Base-by-base conservation (phyloP, 495 filamentous ascomycete species). In the Pseudomonodictys pantanalensis region DNA sequence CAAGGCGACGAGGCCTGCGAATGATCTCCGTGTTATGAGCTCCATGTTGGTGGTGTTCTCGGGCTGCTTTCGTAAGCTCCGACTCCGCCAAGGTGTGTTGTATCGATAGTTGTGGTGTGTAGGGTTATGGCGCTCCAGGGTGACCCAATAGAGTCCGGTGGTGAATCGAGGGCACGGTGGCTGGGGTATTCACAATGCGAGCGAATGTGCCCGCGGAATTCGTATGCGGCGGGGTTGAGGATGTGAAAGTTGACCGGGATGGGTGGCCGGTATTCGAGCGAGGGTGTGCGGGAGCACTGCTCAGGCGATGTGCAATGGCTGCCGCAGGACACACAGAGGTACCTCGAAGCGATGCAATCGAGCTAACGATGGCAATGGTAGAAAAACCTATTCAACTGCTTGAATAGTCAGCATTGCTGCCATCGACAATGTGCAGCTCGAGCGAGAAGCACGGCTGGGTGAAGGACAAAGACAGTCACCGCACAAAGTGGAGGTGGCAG, bases 31-130 rank as follows among this genome's bases (percentile, higher is more conserved):
- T 22, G 6, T 56, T 18, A 20, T 24, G 41, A 44, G 38, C 24
- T 41, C 51, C 44, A 56, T 51, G 12, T 18, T 43, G 41, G 9
- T 2, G 5, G 43, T 25, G 33, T 26, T n/a, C n/a, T n/a, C n/a
- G n/a, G n/a, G 12, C 12, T 41, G 15, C 38, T 18, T 41, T 41
- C 4, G 38, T 41, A 15, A n/a, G 38, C 15, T 15, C n/a, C 46
- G 29, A 48, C 56, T 52, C 48, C 56, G 56, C 56, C 56, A 52
- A 60, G 48, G 44, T 47, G 48, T 43, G 4, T 45, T 1, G 17
- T 20, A 26, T 6, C n/a, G 12, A n/a, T n/a, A 24, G 39, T 30
- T 38, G 44, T 10, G 43, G 26, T 25, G 32, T 2, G 20, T 17
- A 24, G 11, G 25, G 30, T 23, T 1, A 49, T 26, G 17, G 7